Evolutionary conservation across 345 rosid species (phyloP).

Genomic region (Arabis hirsuta): DNA sequence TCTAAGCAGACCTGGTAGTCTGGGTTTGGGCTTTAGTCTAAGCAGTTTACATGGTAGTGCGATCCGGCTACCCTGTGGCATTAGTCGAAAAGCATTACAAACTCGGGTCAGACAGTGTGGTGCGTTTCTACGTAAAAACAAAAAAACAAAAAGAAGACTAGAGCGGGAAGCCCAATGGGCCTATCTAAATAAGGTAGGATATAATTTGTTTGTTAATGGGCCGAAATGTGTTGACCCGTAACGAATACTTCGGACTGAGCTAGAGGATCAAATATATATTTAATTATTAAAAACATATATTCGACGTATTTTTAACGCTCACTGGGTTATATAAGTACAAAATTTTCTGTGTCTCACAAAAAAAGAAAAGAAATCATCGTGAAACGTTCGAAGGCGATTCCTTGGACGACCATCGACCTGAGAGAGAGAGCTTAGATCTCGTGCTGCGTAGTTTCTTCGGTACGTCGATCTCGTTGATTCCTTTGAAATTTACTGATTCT

Average conservation of each 20-base stretch:
- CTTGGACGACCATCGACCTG: constrained; percentile 33
- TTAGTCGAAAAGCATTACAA: too few relatives aligned
- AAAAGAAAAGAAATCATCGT: constrained; percentile 21
- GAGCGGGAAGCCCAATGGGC: constrained; percentile 8
- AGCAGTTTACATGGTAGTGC: too few relatives aligned
- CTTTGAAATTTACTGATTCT: not conserved
- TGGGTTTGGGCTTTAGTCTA: too few relatives aligned
- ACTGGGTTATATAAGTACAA: constrained; percentile 23
- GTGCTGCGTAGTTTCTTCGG: constrained; percentile 29
- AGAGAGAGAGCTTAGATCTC: constrained; percentile 36
- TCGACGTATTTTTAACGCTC: constrained; percentile 48
- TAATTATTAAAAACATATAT: constrained; percentile 20
- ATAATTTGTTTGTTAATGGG: not conserved
- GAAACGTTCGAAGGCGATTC: constrained; percentile 24
- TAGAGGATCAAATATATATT: not conserved
- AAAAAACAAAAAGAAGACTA: too few relatives aligned
- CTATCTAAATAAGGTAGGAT: not conserved
- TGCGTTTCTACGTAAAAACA: too few relatives aligned
- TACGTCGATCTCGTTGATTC: constrained; percentile 20
- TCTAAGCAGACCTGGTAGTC: too few relatives aligned
- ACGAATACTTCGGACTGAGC: not conserved
- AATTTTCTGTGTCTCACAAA: constrained; percentile 7
- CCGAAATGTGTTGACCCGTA: constrained; percentile 22
- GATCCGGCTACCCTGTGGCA: too few relatives aligned
- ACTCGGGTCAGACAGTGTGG: too few relatives aligned